phyloP scores from a whole-genome alignment of 495 filamentous ascomycete species.

The Lophiotrema nucula region DNA sequence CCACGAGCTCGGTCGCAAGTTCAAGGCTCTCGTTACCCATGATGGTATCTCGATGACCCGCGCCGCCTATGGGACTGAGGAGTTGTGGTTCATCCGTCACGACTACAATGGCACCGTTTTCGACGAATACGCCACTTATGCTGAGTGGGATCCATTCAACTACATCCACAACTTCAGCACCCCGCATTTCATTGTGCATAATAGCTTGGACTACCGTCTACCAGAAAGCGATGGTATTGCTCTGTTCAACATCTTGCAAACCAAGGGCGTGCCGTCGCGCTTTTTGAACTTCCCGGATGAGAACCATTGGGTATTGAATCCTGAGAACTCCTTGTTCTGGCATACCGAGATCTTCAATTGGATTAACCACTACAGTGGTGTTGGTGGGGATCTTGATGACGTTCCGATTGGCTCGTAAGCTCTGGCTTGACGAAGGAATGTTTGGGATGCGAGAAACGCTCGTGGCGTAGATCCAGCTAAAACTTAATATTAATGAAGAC shows the following conservation, averaged over 20 bases:
- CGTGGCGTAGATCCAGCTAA: background rate
- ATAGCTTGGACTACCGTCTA: constrained; percentile 47
- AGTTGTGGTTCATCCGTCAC: constrained; percentile 44
- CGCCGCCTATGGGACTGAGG: constrained; percentile 49
- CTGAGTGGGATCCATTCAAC: constrained; percentile 46
- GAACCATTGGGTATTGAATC: constrained; percentile 48
- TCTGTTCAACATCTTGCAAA: constrained; percentile 52
- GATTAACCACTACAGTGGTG: constrained; percentile 48
- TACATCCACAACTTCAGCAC: constrained; percentile 42
- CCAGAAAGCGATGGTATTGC: constrained; percentile 46
- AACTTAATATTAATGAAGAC: background rate
- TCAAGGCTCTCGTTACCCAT: constrained; percentile 51
- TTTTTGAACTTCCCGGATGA: constrained; percentile 57
- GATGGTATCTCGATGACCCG: constrained; percentile 48
- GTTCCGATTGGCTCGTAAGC: constrained; percentile 19
- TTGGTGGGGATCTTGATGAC: constrained; percentile 14
- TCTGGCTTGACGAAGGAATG: background rate
- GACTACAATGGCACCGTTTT: constrained; percentile 51
- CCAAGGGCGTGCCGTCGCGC: constrained; percentile 51
- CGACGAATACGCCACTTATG: constrained; percentile 44
- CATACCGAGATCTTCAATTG: constrained; percentile 51
- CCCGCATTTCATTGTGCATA: constrained; percentile 52
- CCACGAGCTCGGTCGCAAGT: constrained; percentile 50
- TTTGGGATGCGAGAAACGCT: background rate
- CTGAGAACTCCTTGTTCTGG: constrained; percentile 51